Evolutionary conservation across 305 asterid genomes (phyloP), one percentile per base, ranked within the genome.

Genomic region (Nicotiana rustica): DNA sequence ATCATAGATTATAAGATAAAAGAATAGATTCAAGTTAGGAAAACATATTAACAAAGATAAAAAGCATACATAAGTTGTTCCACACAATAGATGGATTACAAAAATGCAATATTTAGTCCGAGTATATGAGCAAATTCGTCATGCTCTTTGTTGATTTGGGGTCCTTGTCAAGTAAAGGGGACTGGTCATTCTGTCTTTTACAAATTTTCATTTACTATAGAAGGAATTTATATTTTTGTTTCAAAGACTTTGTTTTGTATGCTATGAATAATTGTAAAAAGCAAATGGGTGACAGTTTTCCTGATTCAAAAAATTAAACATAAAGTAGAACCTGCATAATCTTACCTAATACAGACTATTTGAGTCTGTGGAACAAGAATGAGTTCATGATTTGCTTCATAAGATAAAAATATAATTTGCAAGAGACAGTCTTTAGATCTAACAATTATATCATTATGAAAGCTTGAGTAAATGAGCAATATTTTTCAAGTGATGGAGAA

Each of bases 401-500:
- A 44, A 19, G 25, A 25, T 47, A 73, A 49, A 21, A 29, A 35
- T 12, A 14, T 73, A 21, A 73, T 73, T 55, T 73, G 62, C 41
- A 1, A 49, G 79, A 73, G 79, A 73, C 6, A 1, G 79, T 15
- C 29, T 41, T 41, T 41, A 70, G 62, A 73, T 21, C 4, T 47
- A 38, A 19, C 79, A 71, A 35, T 35, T 12, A 71, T 12, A 71
- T 71, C 13, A 21, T 47, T 38, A 73, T 25, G 29, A 25, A 73
- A 73, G 61, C 21, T 73, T 4, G 62, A 14, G 41, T 73, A 47
- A 73, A 73, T 73, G 61, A 18, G n/a, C 49, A 47, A 14, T 21
- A 21, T 10, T 47, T 5, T 73, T 12, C n/a, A 35, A 73, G 79
- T 73, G 14, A 6, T 73, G 79, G 6, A 70, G 78, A 21, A 73